Evolutionary conservation across 768 basidiomycete genomes (phyloP), one percentile per base, ranked within the genome.

Genomic region (Leucosporidium creatinivorum): DNA sequence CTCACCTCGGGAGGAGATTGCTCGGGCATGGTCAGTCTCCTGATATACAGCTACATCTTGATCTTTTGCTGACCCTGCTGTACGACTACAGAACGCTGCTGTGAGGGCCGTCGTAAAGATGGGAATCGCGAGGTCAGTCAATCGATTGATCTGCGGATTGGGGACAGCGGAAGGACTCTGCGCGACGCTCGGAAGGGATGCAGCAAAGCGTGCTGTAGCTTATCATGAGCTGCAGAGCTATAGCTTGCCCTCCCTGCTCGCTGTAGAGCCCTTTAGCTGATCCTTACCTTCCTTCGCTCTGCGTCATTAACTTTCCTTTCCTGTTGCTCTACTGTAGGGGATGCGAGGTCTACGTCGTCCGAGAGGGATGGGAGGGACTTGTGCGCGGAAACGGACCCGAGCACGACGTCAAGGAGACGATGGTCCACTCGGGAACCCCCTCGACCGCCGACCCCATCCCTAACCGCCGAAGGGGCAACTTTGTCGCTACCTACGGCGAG

Each of bases 311-410:
- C 17, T 21, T 44, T 47, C 50, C 36, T n/a, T 39, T n/a, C 23
- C 36, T 19, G 7, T 25, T 25, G 31, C 12, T 49, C 57, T 31
- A 26, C 8, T 62, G 12, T 75, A 94, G 96, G 80, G 93, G 92
- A 47, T 98, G 93, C 78, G 91, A 98, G 78, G 87, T 89, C 19
- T 99, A 87, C 83, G 86, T 98, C 69, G 90, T 99, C 67, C 89
- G 96, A 48, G 96, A 99, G 80, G 96, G 96, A 49, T 99, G 97
- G 81, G 93, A 98, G 77, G 96, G 96, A 28, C 87, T 98, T 67
- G 93, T 99, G 17, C 85, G 88, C 65, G 96, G 96, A n/a, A 98
- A 93, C 78, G 39, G 39, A 44, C 77, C 80, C 4, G 81, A 82
- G 31, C 75, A 74, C 4, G 68, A 77, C 48, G 30, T 54, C 54